phyloP scores from a whole-genome alignment of 148 eudicot genomes.

The Chenopodium suecicum region DNA sequence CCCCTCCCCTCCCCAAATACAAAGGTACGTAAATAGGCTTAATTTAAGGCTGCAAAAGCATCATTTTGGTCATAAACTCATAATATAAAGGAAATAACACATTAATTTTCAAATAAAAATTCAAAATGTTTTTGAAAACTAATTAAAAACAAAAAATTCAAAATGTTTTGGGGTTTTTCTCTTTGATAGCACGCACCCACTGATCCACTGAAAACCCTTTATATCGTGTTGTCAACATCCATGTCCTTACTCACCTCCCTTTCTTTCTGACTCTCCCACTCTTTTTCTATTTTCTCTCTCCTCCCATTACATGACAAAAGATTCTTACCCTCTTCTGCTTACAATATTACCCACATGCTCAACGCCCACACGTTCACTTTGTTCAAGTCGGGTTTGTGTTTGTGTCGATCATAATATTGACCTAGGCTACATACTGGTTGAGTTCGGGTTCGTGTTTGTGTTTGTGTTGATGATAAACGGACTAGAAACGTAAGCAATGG shows the following conservation, averaged over 20 bases:
- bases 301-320: constrained; percentile 23
- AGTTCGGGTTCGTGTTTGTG: too few relatives aligned
- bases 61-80: background rate
- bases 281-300: constrained; percentile 21
- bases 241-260: constrained; percentile 13
- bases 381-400: too few relatives aligned
- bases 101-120: background rate
- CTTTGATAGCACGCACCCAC: constrained; percentile 7
- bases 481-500: background rate
- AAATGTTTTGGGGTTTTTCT: too few relatives aligned
- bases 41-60: constrained; percentile 39
- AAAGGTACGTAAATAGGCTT: constrained; percentile 11
- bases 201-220: constrained; percentile 11
- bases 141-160: too few relatives aligned
- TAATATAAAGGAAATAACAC: too few relatives aligned
- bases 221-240: constrained; percentile 46
- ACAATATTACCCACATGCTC: background rate
- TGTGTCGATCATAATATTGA: too few relatives aligned
- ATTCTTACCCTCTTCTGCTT: constrained; percentile 9
- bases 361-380: too few relatives aligned
- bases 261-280: constrained; percentile 13
- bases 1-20: background rate
- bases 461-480: too few relatives aligned
- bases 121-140: too few relatives aligned
- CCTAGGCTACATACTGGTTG: too few relatives aligned